Percentiles rank a stretch among this genome's conserved stretches.
Evolutionary conservation across 2,329 filamentous ascomycete species (phyloP).

Genomic region (Lasiodiplodia gonubiensis): DNA sequence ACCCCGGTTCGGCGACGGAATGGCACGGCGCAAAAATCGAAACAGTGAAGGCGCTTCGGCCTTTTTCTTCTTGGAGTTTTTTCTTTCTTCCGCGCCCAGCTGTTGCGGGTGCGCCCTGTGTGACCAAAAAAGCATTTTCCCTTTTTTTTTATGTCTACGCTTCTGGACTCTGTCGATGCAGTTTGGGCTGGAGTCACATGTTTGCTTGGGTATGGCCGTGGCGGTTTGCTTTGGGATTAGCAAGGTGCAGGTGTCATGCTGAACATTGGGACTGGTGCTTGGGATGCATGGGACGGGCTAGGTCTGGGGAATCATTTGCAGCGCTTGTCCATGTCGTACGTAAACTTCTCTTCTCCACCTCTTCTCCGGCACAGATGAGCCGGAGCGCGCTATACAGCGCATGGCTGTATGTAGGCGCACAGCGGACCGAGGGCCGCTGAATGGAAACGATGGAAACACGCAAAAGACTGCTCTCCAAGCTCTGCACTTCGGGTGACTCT

Average conservation of each 20-base stretch:
- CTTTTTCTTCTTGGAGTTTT: not conserved
- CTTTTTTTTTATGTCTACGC: constrained; percentile 11
- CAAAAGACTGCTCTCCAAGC: not conserved
- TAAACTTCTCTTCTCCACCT: constrained; percentile 15
- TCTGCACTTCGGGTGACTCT: constrained; percentile 12
- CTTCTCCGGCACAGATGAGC: constrained; percentile 3
- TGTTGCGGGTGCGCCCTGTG: constrained; percentile 12
- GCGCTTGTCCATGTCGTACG: constrained; percentile 18
- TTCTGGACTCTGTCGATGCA: constrained; percentile 5
- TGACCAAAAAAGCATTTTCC: constrained; percentile 24
- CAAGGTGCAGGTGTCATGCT: constrained; percentile 27
- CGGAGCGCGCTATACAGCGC: constrained; percentile 25
- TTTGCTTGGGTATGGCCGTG: constrained; percentile 26
- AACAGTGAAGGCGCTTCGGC: constrained; percentile 5
- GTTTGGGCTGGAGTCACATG: constrained; percentile 11
- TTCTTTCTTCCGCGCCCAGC: constrained; percentile 16
- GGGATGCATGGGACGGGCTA: constrained; percentile 23
- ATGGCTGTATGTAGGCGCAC: constrained; percentile 27
- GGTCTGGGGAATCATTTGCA: constrained; percentile 19
- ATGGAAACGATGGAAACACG: constrained; percentile 14
- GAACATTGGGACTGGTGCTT: constrained; percentile 26
- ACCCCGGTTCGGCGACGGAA: constrained; percentile 15
- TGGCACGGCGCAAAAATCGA: constrained; percentile 24
- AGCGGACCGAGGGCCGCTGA: constrained; percentile 5
- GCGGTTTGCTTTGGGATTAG: constrained; percentile 28